Percentiles rank a stretch among this genome's conserved stretches.
Conservation (phyloP, 495 filamentous ascomycete genomes). For the Aspergillus haitiensis region DNA sequence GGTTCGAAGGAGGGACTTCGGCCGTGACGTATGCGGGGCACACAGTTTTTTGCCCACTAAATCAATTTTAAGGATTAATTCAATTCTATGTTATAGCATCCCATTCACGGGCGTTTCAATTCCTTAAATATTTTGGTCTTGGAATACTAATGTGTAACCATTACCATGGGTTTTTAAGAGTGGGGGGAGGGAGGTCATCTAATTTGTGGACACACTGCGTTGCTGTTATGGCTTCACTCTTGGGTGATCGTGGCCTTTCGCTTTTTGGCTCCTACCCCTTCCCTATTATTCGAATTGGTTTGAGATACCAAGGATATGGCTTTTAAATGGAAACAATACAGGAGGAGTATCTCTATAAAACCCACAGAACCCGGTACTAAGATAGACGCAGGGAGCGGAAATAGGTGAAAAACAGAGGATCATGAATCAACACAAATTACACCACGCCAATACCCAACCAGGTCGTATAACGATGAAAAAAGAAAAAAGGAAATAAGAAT, state of each 20-base stretch:
- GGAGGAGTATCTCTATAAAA: conserved; percentile 33
- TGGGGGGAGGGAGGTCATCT: too few species aligned
- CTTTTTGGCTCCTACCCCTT: too few species aligned
- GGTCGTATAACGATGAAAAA: conserved; percentile 28
- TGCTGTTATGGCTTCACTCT: not conserved
- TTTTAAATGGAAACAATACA: conserved; percentile 15
- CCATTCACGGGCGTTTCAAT: too few species aligned
- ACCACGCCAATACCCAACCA: conserved; percentile 49
- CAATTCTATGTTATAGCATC: too few species aligned
- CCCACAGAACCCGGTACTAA: conserved; percentile 17
- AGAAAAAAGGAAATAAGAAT: conserved; percentile 23
- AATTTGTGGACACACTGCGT: not conserved
- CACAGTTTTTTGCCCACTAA: conserved; percentile 6
- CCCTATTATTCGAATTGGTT: not conserved
- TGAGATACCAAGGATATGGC: not conserved
- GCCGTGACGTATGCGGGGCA: conserved; percentile 55
- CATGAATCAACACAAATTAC: conserved; percentile 30
- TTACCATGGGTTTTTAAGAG: too few species aligned
- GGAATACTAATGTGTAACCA: too few species aligned
- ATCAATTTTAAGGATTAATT: conserved; percentile 13
- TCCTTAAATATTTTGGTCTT: too few species aligned
- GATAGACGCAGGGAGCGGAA: conserved; percentile 16
- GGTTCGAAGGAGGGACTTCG: conserved; percentile 8
- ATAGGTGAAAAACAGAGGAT: conserved; percentile 22
- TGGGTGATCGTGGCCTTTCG: not conserved